A percentile compares a stretch with the other conserved stretches of the same genome.
phyloP scores from a whole-genome alignment of 2,329 filamentous ascomycete species.

The Aplosporella prunicola region DNA sequence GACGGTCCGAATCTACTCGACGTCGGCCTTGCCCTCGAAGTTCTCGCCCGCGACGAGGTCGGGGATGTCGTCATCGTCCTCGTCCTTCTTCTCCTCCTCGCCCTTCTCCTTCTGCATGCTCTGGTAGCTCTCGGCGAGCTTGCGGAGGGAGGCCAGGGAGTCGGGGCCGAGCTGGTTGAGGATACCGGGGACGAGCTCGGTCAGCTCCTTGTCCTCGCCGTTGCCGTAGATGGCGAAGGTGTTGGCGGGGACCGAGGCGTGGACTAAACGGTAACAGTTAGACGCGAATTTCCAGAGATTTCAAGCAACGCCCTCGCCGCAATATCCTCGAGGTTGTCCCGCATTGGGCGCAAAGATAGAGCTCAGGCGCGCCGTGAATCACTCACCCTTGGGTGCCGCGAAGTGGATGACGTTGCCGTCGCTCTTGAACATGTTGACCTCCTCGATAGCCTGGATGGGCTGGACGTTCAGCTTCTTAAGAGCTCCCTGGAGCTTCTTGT shows the following conservation, averaged over 20 bases:
- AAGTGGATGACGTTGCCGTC: constrained; percentile 99
- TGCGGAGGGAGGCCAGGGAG: constrained; percentile 92
- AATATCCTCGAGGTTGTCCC: neutral
- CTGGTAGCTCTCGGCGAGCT: constrained; percentile 99
- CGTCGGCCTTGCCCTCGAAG: constrained; percentile 82
- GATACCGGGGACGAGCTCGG: constrained; percentile 97
- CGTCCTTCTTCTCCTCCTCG: constrained; percentile 60
- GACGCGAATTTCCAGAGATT: neutral
- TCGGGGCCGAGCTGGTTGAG: constrained; percentile 99
- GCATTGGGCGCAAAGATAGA: too few species aligned
- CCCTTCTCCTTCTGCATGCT: constrained; percentile 91
- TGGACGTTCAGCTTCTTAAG: constrained; percentile 99
- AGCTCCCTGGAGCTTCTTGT: constrained; percentile 97
- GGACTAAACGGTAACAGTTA: constrained; percentile 60
- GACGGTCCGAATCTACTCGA: constrained; percentile 55
- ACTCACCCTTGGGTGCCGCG: constrained; percentile 86
- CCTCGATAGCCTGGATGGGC: constrained; percentile 98
- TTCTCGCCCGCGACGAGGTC: constrained; percentile 94
- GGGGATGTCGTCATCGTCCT: constrained; percentile 79
- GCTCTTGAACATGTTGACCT: constrained; percentile 99
- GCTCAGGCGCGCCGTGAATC: neutral
- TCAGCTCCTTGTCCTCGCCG: constrained; percentile 99
- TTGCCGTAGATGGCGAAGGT: constrained; percentile 99
- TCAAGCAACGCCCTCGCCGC: neutral
- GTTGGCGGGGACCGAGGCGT: constrained; percentile 94